Evolutionary conservation across 108 stramenopile species (phyloP).

Genomic region (Parietichytrium sp.): DNA sequence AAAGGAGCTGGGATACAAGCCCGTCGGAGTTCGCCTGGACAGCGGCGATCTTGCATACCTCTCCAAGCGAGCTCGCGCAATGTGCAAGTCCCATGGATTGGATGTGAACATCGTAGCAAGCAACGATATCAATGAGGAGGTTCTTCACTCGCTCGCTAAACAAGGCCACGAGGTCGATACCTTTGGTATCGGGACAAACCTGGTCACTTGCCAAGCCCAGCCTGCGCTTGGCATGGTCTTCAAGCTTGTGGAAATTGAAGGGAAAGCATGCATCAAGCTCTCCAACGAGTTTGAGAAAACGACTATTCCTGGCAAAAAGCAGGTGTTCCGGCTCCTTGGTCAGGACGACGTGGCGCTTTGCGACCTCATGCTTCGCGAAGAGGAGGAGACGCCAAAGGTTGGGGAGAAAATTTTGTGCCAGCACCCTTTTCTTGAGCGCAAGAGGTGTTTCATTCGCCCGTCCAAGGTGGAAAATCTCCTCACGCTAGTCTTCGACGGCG

Average conservation of each 20-base stretch:
- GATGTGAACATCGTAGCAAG: slow-evolving; percentile 78
- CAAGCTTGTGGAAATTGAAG: slow-evolving; percentile 62
- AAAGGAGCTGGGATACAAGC: slow-evolving; percentile 76
- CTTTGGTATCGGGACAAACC: slow-evolving; percentile 94
- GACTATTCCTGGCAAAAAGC: slow-evolving; percentile 59
- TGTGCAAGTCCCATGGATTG: slow-evolving; percentile 51
- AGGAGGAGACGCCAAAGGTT: slow-evolving; percentile 61
- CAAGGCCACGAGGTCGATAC: slow-evolving; percentile 87
- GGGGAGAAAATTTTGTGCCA: slow-evolving; percentile 75
- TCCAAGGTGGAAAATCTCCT: slow-evolving; percentile 72
- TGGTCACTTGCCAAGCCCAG: slow-evolving; percentile 98
- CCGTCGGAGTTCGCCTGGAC: slow-evolving; percentile 88
- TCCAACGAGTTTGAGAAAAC: slow-evolving; percentile 79
- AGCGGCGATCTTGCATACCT: slow-evolving; percentile 88
- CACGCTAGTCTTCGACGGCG: slow-evolving; percentile 75
- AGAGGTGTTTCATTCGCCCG: slow-evolving; percentile 79
- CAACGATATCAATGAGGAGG: slow-evolving; percentile 95
- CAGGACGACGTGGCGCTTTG: slow-evolving; percentile 70
- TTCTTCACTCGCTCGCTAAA: slow-evolving; percentile 67
- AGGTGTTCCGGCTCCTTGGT: slow-evolving; percentile 82
- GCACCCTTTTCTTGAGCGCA: slow-evolving; percentile 81
- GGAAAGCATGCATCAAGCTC: slow-evolving; percentile 86
- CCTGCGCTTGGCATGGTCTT: slow-evolving; percentile 84
- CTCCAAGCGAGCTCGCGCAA: slow-evolving; percentile 61
- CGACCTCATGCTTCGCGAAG: slow-evolving; percentile 73